A percentile compares a stretch with the other conserved stretches of the same genome.
Conservation (phyloP, 768 basidiomycete genomes). For the Suillus weaverae region DNA sequence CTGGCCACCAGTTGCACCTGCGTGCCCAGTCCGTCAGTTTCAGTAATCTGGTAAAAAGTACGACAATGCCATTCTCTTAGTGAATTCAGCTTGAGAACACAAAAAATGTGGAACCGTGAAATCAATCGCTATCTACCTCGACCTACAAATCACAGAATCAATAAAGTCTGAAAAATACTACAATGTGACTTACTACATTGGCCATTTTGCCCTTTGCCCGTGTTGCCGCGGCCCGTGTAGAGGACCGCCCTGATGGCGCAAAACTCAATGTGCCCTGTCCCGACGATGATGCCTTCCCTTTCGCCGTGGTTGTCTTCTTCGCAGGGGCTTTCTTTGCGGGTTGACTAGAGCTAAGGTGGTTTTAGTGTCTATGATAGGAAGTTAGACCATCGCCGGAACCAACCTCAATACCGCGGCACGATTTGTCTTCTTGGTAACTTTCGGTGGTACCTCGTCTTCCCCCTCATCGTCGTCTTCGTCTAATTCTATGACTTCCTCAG, state of each 20-base stretch:
- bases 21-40: not conserved
- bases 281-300: slow-evolving; percentile 25
- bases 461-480: slow-evolving; percentile 56
- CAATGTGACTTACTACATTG: slow-evolving; percentile 34
- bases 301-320: slow-evolving; percentile 41
- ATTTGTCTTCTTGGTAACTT: slow-evolving; percentile 55
- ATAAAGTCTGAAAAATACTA: not conserved
- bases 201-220: slow-evolving; percentile 66
- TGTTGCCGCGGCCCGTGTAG: slow-evolving; percentile 68
- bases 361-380: slow-evolving; percentile 15
- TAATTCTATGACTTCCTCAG: slow-evolving; percentile 54
- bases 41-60: not conserved
- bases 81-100: not conserved
- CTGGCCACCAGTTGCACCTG: too few relatives aligned
- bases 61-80: not conserved
- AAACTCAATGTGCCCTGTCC: slow-evolving; percentile 63
- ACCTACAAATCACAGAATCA: slow-evolving; percentile 2
- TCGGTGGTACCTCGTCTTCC: slow-evolving; percentile 46
- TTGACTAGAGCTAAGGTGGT: slow-evolving; percentile 28
- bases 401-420: slow-evolving; percentile 69
- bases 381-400: slow-evolving; percentile 22
- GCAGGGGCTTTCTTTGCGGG: slow-evolving; percentile 54
- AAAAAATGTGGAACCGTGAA: not conserved
- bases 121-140: slow-evolving; percentile 32
- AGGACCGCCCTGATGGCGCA: slow-evolving; percentile 54